Percentiles rank a stretch among this genome's conserved stretches.
Evolutionary conservation across 1,284 basidiomycete species (phyloP).

Genomic region (Ustilago bromivora): DNA sequence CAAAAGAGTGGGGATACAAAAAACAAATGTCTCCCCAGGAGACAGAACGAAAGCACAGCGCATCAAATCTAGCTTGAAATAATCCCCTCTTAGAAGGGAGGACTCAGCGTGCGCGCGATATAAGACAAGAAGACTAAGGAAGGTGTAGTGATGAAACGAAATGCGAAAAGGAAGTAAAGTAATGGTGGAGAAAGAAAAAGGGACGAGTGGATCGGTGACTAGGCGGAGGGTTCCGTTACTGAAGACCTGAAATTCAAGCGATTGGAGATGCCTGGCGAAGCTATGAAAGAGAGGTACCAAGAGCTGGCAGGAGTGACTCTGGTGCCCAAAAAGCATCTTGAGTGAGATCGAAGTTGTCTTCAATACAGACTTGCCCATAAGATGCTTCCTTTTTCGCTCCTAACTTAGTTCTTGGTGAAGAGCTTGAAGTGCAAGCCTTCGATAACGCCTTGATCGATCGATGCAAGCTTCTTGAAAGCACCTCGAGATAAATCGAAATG

Average conservation of each 20-base stretch:
- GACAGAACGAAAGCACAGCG: slow-evolving; percentile 1
- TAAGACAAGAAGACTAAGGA: too few species aligned
- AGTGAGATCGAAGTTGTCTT: background rate
- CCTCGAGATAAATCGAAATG: slow-evolving; percentile 59
- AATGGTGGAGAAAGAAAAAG: background rate
- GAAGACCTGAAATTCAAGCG: background rate
- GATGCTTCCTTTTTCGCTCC: slow-evolving; percentile 1
- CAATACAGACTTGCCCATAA: background rate
- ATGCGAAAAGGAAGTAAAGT: background rate
- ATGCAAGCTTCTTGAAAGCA: slow-evolving; percentile 60
- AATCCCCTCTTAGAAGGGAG: background rate
- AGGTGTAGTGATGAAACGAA: background rate
- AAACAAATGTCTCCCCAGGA: slow-evolving; percentile 9
- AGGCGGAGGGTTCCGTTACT: background rate
- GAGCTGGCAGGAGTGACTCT: background rate
- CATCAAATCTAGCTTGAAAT: background rate
- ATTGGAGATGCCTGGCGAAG: background rate
- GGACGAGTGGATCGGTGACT: background rate
- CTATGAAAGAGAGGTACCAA: background rate
- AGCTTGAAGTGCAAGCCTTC: slow-evolving; percentile 54
- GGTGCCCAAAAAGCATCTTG: background rate
- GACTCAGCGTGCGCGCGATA: background rate
- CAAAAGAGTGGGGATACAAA: background rate
- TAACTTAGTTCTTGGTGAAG: slow-evolving; percentile 40
- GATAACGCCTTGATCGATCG: slow-evolving; percentile 58